phyloP scores from a whole-genome alignment of 2,329 filamentous ascomycete genomes.

The Microsporum canis region DNA sequence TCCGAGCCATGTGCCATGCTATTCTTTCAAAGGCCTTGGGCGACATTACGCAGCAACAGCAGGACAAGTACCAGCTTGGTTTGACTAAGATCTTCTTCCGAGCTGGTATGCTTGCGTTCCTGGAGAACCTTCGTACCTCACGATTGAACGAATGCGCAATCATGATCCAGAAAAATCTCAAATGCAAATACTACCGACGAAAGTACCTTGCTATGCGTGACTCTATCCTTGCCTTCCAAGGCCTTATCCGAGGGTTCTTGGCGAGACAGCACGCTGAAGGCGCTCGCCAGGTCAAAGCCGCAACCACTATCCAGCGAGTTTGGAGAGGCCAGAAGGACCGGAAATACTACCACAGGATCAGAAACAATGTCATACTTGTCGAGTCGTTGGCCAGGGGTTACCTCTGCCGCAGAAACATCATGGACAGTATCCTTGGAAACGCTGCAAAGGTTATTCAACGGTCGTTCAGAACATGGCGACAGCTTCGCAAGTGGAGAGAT shows the following conservation, averaged over 20 bases:
- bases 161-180: conserved; percentile 97
- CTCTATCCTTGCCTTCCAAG: conserved; percentile 69
- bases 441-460: conserved; percentile 84
- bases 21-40: conserved; percentile 84
- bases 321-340: conserved; percentile 90
- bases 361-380: conserved; percentile 74
- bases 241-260: conserved; percentile 63
- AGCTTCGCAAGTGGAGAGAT: conserved; percentile 69
- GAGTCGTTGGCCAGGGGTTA: conserved; percentile 88
- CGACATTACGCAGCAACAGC: conserved; percentile 56
- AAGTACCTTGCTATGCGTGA: conserved; percentile 79
- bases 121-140: conserved; percentile 85
- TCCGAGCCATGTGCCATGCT: conserved; percentile 83
- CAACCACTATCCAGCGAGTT: conserved; percentile 86
- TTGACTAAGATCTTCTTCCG: conserved; percentile 99
- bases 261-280: conserved; percentile 70
- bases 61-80: conserved; percentile 95
- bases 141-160: conserved; percentile 88
- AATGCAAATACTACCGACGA: conserved; percentile 86
- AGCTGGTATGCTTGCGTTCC: conserved; percentile 94
- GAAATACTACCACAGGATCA: conserved; percentile 64
- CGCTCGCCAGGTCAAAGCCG: conserved; percentile 69
- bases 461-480: conserved; percentile 70
- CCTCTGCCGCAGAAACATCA: conserved; percentile 77
- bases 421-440: conserved; percentile 88